These are phyloP conservation scores for Amphichorda felina DNA, from an alignment of 2,329 filamentous ascomycete genomes.

Conservation along the genomic window DNA sequence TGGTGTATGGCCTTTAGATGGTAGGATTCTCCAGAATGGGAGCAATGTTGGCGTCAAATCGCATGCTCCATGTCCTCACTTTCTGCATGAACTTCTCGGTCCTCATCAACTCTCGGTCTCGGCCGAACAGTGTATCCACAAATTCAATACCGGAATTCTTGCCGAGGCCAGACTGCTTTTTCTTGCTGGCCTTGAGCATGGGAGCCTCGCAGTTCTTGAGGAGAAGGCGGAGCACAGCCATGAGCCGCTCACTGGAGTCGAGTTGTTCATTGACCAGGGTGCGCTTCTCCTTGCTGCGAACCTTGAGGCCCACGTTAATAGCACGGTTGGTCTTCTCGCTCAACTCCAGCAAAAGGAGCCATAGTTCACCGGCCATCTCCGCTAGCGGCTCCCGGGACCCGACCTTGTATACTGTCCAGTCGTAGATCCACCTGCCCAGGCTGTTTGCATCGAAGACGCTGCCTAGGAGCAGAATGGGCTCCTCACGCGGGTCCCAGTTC, in stretches of 20 bases:
- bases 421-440: constrained; percentile 97
- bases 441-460: constrained; percentile 97
- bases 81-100: constrained; percentile 90
- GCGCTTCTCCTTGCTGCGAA: constrained; percentile 60
- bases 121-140: constrained; percentile 88
- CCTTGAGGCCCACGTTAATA: constrained; percentile 62
- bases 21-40: constrained; percentile 61
- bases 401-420: constrained; percentile 93
- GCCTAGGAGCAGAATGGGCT: constrained; percentile 86
- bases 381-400: constrained; percentile 73
- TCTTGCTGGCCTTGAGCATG: constrained; percentile 86
- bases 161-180: constrained; percentile 57
- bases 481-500: constrained; percentile 94
- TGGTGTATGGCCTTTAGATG: constrained; percentile 25
- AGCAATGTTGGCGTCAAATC: constrained; percentile 93
- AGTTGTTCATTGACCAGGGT: constrained; percentile 67
- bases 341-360: constrained; percentile 88
- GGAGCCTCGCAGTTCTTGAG: constrained; percentile 87
- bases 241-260: constrained; percentile 53
- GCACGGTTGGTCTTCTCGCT: constrained; percentile 89
- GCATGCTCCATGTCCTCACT: constrained; percentile 79
- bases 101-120: constrained; percentile 76
- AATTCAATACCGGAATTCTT: constrained; percentile 92
- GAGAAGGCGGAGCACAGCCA: constrained; percentile 71
- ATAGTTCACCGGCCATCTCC: constrained; percentile 87